Evolutionary conservation across 2,329 filamentous ascomycete genomes (phyloP), one percentile per base, ranked within the genome.

Genomic region (Ophiostoma triangulosporum): DNA sequence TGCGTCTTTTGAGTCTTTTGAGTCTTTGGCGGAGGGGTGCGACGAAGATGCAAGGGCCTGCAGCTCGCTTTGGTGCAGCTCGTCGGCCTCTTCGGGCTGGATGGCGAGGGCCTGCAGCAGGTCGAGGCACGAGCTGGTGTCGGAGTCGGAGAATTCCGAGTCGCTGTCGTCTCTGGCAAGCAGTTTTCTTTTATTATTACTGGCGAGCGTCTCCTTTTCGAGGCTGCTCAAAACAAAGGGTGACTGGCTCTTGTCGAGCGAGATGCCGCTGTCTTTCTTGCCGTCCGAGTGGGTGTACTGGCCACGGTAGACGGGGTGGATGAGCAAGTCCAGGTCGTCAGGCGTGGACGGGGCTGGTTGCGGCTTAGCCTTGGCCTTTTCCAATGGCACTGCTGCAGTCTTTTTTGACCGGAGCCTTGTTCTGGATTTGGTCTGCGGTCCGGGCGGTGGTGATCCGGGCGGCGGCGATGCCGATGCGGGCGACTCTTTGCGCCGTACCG

Each of bases 101-200:
- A 62, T 56, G 2, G 62, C 61, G 45, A 65, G 62, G 24, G 63
- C 62, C 58, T 66, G 63, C 26, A 62, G 56, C 6, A 63, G 54
- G 36, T 66, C 61, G 29, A 65, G 58, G 27, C 51, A 56, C 40
- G 51, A 49, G 51, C 61, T 22, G 60, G 60, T 20, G 35, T 52
- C 50, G 11, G 24, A 32, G 40, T 43, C 31, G 7, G 31, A 48
- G n/a, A 33, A 15, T 31, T 48, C 45, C 5, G 45, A 48, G n/a
- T 15, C 27, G 27, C 27, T 48, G 45, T 35, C 36, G 24, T 22
- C 24, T n/a, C n/a, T n/a, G n/a, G n/a, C n/a, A n/a, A n/a, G n/a
- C n/a, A n/a, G n/a, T n/a, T n/a, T n/a, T n/a, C n/a, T n/a, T n/a
- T n/a, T n/a, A n/a, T n/a, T n/a, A n/a, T 15, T 40, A 15, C 40